Conservation (phyloP, 2,329 filamentous ascomycete genomes). For the Stylonectria norvegica region DNA sequence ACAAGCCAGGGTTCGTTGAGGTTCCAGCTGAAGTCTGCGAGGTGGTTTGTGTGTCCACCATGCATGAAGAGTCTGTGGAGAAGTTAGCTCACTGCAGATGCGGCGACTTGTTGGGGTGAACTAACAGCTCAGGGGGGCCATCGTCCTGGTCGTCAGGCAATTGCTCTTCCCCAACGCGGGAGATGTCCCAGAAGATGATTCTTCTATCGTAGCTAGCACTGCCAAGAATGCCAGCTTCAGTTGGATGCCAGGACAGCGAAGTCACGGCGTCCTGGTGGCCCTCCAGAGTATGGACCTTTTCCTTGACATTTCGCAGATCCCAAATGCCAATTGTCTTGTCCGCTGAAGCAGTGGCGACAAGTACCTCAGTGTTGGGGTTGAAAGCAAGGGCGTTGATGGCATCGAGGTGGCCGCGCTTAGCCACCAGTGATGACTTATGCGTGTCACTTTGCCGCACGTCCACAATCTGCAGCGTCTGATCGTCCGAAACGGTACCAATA, state of each 20-base stretch:
- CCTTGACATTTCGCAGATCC: conserved; percentile 88
- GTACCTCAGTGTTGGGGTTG: conserved; percentile 84
- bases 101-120: conserved; percentile 20
- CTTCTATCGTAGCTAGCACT: conserved; percentile 91
- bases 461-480: conserved; percentile 87
- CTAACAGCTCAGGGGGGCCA: conserved; percentile 88
- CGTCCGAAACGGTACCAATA: conserved; percentile 92
- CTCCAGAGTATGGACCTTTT: conserved; percentile 85
- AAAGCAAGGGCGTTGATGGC: conserved; percentile 96
- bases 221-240: conserved; percentile 81
- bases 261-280: conserved; percentile 88
- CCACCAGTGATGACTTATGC: conserved; percentile 65
- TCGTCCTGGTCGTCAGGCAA: conserved; percentile 92
- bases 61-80: conserved; percentile 84
- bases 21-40: conserved; percentile 98
- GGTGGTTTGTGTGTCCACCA: conserved; percentile 93
- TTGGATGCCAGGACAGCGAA: conserved; percentile 90
- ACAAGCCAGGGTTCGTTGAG: conserved; percentile 95
- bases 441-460: conserved; percentile 71
- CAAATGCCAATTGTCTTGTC: conserved; percentile 95
- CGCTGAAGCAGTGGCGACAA: conserved; percentile 88
- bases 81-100: conserved; percentile 21
- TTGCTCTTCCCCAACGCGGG: conserved; percentile 88
- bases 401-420: conserved; percentile 74
- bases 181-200: conserved; percentile 95